Evolutionary conservation across 352 stramenopile species (phyloP).

Genomic region (Globisporangium megalacanthum): DNA sequence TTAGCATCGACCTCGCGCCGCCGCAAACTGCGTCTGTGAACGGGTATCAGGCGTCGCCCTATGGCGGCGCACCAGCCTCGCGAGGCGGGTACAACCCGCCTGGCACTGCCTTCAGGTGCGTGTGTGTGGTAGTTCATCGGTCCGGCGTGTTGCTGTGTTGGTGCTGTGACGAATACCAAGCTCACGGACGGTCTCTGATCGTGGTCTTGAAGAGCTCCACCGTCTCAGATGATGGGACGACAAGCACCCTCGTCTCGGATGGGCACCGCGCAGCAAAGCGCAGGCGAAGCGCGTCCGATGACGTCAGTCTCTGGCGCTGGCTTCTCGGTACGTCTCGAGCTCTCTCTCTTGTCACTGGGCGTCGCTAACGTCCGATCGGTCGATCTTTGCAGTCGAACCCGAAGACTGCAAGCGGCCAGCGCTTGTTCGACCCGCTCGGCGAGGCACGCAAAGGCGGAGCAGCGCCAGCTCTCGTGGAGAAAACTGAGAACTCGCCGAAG

Average conservation of each 20-base stretch:
- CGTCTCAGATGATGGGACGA: slow-evolving; percentile 67
- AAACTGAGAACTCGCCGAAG: slow-evolving; percentile 90
- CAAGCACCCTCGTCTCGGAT: slow-evolving; percentile 53
- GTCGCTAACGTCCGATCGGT: not conserved
- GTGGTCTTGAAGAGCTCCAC: slow-evolving; percentile 30
- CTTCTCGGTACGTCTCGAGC: slow-evolving; percentile 57
- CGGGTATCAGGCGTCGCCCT: slow-evolving; percentile 53
- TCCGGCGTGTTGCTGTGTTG: too few species aligned
- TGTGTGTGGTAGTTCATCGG: not conserved
- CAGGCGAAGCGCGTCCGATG: slow-evolving; percentile 85
- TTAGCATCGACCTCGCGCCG: slow-evolving; percentile 75
- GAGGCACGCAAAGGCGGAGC: slow-evolving; percentile 76
- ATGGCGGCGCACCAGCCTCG: slow-evolving; percentile 47
- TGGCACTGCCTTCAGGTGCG: slow-evolving; percentile 65
- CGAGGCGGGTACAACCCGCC: slow-evolving; percentile 62
- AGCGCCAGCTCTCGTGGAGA: slow-evolving; percentile 81
- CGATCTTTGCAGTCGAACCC: slow-evolving; percentile 56
- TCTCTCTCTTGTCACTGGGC: not conserved
- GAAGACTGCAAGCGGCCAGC: slow-evolving; percentile 55
- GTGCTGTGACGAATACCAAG: not conserved
- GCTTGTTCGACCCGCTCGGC: slow-evolving; percentile 89
- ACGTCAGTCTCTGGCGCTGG: slow-evolving; percentile 91
- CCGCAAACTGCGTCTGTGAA: slow-evolving; percentile 57
- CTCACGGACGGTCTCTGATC: not conserved
- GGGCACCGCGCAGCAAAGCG: slow-evolving; percentile 45